phyloP scores from a whole-genome alignment of 495 filamentous ascomycete species.

The Penicillium lividum region DNA sequence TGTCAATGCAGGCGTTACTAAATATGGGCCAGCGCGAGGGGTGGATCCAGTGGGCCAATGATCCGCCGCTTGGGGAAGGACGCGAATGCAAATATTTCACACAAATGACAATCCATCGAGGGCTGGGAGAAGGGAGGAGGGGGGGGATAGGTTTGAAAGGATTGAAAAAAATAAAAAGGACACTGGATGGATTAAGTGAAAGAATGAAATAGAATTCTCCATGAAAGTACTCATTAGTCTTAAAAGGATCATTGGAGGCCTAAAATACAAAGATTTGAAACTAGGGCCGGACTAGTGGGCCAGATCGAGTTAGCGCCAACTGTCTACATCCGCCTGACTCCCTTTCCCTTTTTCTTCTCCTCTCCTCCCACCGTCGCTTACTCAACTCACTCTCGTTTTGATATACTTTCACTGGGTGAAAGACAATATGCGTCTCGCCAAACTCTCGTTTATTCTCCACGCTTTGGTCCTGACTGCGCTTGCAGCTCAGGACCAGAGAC shows the following conservation, averaged over 20 bases:
- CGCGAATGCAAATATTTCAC: conserved; percentile 6
- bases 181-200: no score
- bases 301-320: conserved; percentile 16
- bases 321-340: conserved; percentile 14
- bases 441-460: conserved; percentile 39
- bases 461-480: conserved; percentile 41
- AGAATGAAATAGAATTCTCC: no score
- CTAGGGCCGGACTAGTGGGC: conserved; percentile 21
- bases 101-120: not conserved
- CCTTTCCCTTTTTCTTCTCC: conserved; percentile 17
- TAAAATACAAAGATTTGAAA: conserved; percentile 12
- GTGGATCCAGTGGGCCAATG: conserved; percentile 2
- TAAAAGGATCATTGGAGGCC: not conserved
- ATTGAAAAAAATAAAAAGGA: not conserved
- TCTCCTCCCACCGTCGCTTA: conserved; percentile 10
- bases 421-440: conserved; percentile 39
- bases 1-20: conserved; percentile 11
- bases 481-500: conserved; percentile 40
- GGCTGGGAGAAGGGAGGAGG: not conserved
- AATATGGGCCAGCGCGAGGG: conserved; percentile 13
- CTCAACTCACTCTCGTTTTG: conserved; percentile 20
- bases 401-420: conserved; percentile 9
- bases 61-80: conserved; percentile 1
- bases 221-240: no score
- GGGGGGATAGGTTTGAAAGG: not conserved